A percentile compares a stretch with the other conserved stretches of the same genome.
Evolutionary conservation across 768 basidiomycete species (phyloP).

Genomic region (Leccinum barrowsii): DNA sequence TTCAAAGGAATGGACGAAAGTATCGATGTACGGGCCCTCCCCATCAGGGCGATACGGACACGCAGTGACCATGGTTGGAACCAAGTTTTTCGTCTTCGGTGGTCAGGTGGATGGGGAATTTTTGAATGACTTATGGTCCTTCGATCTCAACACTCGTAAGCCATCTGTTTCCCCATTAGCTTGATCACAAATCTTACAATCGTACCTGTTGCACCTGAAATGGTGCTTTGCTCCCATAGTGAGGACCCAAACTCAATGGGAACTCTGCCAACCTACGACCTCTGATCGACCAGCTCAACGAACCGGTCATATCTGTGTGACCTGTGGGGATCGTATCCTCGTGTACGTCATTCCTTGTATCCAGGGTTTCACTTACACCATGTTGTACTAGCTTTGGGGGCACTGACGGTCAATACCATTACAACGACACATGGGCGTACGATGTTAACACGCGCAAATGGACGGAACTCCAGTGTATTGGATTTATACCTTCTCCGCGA

Average conservation of each 20-base stretch:
- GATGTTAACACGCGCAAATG: conserved; percentile 77
- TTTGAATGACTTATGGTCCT: conserved; percentile 92
- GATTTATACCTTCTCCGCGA: conserved; percentile 91
- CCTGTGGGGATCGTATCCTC: conserved; percentile 78
- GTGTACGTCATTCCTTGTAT: conserved; percentile 51
- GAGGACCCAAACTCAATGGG: conserved; percentile 82
- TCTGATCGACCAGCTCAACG: conserved; percentile 71
- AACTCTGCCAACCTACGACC: conserved; percentile 61
- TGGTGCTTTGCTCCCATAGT: conserved; percentile 44
- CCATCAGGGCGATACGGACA: conserved; percentile 95
- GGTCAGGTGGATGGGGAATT: conserved; percentile 96
- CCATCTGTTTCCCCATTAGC: conserved; percentile 1
- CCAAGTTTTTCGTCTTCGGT: conserved; percentile 92
- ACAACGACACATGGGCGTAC: conserved; percentile 98
- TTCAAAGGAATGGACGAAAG: conserved; percentile 92
- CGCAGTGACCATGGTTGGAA: conserved; percentile 88
- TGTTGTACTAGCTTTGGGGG: conserved; percentile 78
- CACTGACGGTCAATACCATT: conserved; percentile 97
- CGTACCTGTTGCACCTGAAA: background rate
- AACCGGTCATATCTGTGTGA: conserved; percentile 89
- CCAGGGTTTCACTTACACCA: conserved; percentile 12
- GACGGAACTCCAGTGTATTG: conserved; percentile 93
- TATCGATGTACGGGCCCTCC: conserved; percentile 68
- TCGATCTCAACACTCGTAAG: conserved; percentile 93
- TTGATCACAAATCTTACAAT: conserved; percentile 1